These are phyloP conservation scores for Theobroma cacao DNA, from an alignment of 345 rosid species.

Conservation along the genomic window DNA sequence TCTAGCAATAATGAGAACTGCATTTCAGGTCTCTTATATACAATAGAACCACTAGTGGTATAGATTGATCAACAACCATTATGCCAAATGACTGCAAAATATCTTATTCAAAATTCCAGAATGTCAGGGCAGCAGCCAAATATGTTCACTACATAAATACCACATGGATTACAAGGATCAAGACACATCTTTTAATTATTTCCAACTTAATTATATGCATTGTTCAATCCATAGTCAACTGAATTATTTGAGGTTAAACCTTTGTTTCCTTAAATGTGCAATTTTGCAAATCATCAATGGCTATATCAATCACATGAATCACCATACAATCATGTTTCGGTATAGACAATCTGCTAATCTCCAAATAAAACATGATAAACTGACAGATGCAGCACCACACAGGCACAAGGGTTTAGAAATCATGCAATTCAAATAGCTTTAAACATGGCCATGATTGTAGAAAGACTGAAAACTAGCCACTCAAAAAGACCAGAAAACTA, in stretches of 20 bases:
- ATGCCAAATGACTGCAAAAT: not conserved
- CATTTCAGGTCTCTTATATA: not conserved
- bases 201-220: not conserved
- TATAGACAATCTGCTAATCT: not conserved
- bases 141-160: not conserved
- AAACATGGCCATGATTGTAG: no score
- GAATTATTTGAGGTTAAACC: not conserved
- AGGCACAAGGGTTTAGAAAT: not conserved
- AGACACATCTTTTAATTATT: no score
- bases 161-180: not conserved
- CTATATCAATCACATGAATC: not conserved
- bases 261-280: not conserved
- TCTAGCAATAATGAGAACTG: not conserved
- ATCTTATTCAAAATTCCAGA: not conserved
- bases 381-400: not conserved
- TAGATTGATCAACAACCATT: not conserved
- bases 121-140: not conserved
- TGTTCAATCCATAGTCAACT: not conserved
- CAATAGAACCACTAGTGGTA: not conserved
- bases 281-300: not conserved
- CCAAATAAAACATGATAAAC: not conserved
- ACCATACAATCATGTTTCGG: not conserved
- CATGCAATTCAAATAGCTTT: not conserved
- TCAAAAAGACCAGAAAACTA: not conserved
- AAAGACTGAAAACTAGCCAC: no score